Conservation (phyloP, 2,329 filamentous ascomycete species). For the Aspergillus proliferans region DNA sequence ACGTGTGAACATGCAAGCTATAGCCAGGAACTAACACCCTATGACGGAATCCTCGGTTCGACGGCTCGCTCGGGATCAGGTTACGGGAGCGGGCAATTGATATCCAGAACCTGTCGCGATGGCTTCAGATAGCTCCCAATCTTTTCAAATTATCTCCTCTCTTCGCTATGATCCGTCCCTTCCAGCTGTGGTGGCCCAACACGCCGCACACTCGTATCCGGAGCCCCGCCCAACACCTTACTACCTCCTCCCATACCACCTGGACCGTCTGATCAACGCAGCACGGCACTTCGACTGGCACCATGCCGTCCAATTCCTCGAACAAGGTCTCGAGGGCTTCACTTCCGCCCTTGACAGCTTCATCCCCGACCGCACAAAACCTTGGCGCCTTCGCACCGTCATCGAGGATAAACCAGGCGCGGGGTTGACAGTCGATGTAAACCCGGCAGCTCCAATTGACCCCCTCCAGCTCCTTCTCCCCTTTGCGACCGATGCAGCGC, state of each 20-base stretch:
- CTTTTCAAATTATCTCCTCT: conserved; percentile 62
- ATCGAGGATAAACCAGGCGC: conserved; percentile 22
- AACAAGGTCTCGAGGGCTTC: conserved; percentile 24
- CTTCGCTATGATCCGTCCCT: conserved; percentile 64
- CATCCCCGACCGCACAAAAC: conserved; percentile 26
- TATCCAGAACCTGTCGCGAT: conserved; percentile 5
- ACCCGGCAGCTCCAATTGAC: conserved; percentile 21
- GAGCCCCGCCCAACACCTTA: conserved; percentile 51
- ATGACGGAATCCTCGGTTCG: conserved; percentile 14
- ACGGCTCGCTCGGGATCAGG: too few relatives aligned
- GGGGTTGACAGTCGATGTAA: conserved; percentile 25
- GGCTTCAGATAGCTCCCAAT: conserved; percentile 5
- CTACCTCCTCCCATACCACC: conserved; percentile 75
- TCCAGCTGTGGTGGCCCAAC: conserved; percentile 23
- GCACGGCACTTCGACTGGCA: conserved; percentile 46
- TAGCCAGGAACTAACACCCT: neutral
- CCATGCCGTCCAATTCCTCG: conserved; percentile 24
- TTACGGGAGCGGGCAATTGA: neutral
- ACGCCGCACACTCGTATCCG: conserved; percentile 29
- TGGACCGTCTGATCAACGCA: conserved; percentile 65
- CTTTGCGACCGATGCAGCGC: conserved; percentile 6
- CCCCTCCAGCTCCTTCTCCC: conserved; percentile 21
- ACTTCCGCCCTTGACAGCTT: conserved; percentile 13
- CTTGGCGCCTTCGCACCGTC: conserved; percentile 35
- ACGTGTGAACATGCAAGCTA: too few relatives aligned